Base-by-base conservation (phyloP, 768 basidiomycete species). In the Boletus eberwhitei region DNA sequence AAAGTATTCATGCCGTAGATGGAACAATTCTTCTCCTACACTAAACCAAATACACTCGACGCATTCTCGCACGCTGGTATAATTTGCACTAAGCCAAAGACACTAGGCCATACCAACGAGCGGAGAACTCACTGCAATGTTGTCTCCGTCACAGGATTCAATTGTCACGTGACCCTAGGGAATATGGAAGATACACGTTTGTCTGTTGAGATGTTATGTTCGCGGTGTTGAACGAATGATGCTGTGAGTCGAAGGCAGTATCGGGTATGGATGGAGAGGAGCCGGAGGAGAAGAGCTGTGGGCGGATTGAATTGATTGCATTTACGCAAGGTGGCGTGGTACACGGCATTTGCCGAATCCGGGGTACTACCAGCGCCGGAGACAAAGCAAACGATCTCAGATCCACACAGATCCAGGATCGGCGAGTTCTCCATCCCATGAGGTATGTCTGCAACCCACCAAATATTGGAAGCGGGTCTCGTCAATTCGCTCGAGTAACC, bases 361-460 rank as follows among this genome's bases (percentile, higher is more conserved):
- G 69, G 69, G 69, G 69, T 42, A 58, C 66, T 50, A 46, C 52
- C 66, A 69, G 64, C 63, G 57, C 69, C 69, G 69, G 69, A 65
- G 45, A 60, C 65, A 70, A 60, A 62, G 43, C 21, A 60, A 66
- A 62, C 57, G 62, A 70, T 70, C 69, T 70, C 7, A 70, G 67
- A 71, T 71, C 50, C 37, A n/a, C 16, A 3, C 17, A 53, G 55
- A 66, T 65, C 53, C n/a, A 11, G 34, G 57, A 67, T 64, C 64
- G 24, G 39, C 48, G 16, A 7, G 24, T 22, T 21, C 39, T 50
- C 39, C 54, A 22, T 45, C 31, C 42, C 52, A 43, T 53, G 57
- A 52, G 44, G 29, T 45, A 8, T 44, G 29, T 44, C 26, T 31
- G n/a, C 12, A n/a, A 12, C 29, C 11, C 29, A 19, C 35, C 7